Evolutionary conservation across 768 basidiomycete genomes (phyloP).

Genomic region (Kwoniella newhampshirensis): DNA sequence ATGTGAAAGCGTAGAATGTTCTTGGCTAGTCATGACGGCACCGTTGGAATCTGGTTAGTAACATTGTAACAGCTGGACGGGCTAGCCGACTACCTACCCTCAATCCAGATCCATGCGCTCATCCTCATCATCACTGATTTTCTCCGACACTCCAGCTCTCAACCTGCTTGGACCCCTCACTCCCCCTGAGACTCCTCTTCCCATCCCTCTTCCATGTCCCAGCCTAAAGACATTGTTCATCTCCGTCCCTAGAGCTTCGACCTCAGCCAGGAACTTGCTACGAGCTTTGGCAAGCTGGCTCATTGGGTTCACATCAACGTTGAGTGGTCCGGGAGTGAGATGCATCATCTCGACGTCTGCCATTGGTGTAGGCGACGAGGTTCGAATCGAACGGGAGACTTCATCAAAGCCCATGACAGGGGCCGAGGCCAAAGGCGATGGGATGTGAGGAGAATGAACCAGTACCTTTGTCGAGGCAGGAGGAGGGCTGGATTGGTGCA

Average conservation of each 20-base stretch:
- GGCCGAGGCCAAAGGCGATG: slow-evolving; percentile 13
- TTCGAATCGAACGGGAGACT: background rate
- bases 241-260: slow-evolving; percentile 11
- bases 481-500: background rate
- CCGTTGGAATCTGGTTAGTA: too few species aligned
- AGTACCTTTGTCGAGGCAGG: background rate
- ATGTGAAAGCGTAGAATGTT: too few species aligned
- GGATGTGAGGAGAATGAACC: slow-evolving; percentile 3
- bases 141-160: background rate
- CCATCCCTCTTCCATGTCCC: slow-evolving; percentile 15
- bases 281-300: slow-evolving; percentile 10
- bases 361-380: slow-evolving; percentile 1
- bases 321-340: slow-evolving; percentile 7
- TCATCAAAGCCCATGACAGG: background rate
- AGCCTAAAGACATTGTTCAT: slow-evolving; percentile 18
- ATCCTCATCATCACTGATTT: background rate
- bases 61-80: too few species aligned
- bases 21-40: too few species aligned
- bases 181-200: slow-evolving; percentile 4
- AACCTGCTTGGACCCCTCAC: slow-evolving; percentile 16
- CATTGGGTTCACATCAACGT: slow-evolving; percentile 9
- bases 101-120: slow-evolving; percentile 5
- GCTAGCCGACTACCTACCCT: too few species aligned
- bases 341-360: slow-evolving; percentile 8
- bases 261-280: slow-evolving; percentile 13